These are phyloP conservation scores for Penicillium digitatum DNA, from an alignment of 2,329 filamentous ascomycete genomes.

Conservation along the genomic window DNA sequence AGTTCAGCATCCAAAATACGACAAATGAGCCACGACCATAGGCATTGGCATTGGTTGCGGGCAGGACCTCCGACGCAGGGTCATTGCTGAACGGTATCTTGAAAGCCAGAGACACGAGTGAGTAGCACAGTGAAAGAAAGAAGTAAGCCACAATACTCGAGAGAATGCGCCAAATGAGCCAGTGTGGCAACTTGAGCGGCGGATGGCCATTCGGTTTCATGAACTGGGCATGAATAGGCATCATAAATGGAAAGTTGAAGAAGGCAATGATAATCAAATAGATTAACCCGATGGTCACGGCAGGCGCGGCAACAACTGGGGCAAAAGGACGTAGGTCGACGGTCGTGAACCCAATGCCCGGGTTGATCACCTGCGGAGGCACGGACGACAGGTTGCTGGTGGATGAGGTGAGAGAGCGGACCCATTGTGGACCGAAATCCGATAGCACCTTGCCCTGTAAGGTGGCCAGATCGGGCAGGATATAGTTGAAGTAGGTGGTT, in stretches of 20 bases:
- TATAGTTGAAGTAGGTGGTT: slow-evolving; percentile 51
- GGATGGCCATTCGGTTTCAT: slow-evolving; percentile 50
- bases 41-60: slow-evolving; percentile 49
- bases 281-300: slow-evolving; percentile 61
- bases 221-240: slow-evolving; percentile 60
- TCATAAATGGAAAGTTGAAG: slow-evolving; percentile 62
- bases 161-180: slow-evolving; percentile 56
- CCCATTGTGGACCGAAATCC: slow-evolving; percentile 48
- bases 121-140: slow-evolving; percentile 61
- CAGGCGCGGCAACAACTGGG: slow-evolving; percentile 53
- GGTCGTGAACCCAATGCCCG: slow-evolving; percentile 54
- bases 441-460: slow-evolving; percentile 49
- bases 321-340: slow-evolving; percentile 59
- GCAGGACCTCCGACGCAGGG: slow-evolving; percentile 44
- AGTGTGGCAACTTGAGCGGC: slow-evolving; percentile 55
- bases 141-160: slow-evolving; percentile 58
- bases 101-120: slow-evolving; percentile 60
- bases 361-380: slow-evolving; percentile 52
- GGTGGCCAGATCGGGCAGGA: slow-evolving; percentile 49
- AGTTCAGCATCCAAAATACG: slow-evolving; percentile 63
- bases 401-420: slow-evolving; percentile 29
- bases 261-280: slow-evolving; percentile 66
- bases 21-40: slow-evolving; percentile 58
- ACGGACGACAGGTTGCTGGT: slow-evolving; percentile 44
- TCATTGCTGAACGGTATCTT: slow-evolving; percentile 58